Evolutionary conservation across 129 eudicot genomes (phyloP).

Genomic region (Rutidosis leptorrhynchoides): DNA sequence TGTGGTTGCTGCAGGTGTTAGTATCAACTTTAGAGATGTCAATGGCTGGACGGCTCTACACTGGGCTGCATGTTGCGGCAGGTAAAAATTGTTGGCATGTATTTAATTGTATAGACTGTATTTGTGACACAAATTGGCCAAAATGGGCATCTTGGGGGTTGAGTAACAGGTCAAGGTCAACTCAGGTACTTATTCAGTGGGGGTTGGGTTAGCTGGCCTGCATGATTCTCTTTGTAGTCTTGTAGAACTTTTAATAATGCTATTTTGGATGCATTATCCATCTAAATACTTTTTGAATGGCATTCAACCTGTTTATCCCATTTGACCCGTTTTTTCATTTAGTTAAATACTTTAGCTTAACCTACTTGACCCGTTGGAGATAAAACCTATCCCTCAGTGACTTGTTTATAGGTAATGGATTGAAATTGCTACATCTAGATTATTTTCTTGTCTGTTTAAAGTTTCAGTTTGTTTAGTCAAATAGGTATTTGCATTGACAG

Average conservation of each 20-base stretch:
- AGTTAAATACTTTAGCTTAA: not conserved
- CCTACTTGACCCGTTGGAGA: not conserved
- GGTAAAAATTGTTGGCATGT: slow-evolving; percentile 36
- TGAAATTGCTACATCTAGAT: not conserved
- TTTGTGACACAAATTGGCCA: not conserved
- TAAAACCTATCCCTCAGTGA: not conserved
- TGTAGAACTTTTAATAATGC: not conserved
- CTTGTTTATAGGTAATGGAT: not conserved
- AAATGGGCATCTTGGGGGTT: not conserved
- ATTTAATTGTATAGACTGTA: not conserved
- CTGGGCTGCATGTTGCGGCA: slow-evolving; percentile 97
- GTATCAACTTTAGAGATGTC: slow-evolving; percentile 81
- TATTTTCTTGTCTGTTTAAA: not conserved
- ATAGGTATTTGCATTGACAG: not conserved
- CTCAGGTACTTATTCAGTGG: not conserved
- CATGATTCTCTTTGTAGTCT: not conserved
- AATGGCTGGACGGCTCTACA: slow-evolving; percentile 99
- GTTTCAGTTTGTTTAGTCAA: not conserved
- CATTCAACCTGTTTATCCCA: not conserved
- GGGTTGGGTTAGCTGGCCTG: not conserved
- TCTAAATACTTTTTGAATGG: not conserved
- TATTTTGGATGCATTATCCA: not conserved
- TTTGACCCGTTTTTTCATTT: not conserved
- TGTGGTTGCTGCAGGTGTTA: slow-evolving; percentile 78
- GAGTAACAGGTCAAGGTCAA: not conserved